Conservation (phyloP, 352 stramenopile species). For the Elongisporangium anandrum region DNA sequence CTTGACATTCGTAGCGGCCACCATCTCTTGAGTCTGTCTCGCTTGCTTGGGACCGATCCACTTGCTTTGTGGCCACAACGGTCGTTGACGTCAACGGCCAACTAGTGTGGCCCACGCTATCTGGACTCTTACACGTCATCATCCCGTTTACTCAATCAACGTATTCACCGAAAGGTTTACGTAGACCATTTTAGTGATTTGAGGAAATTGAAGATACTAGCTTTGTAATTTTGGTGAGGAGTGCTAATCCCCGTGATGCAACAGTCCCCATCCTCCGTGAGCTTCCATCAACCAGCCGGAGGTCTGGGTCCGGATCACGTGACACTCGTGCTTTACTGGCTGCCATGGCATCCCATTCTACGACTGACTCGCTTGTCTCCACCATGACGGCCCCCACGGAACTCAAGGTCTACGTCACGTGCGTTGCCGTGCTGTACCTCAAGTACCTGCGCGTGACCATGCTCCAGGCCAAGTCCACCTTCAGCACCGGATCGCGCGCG, state of each 20-base stretch:
- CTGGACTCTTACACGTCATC: neutral
- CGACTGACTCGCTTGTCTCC: neutral
- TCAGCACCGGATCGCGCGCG: constrained; percentile 1
- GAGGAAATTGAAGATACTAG: neutral
- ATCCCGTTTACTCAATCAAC: neutral
- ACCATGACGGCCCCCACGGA: neutral
- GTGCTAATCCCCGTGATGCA: neutral
- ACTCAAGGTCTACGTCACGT: constrained; percentile 4
- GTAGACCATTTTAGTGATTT: neutral
- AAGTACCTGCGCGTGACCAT: constrained; percentile 4
- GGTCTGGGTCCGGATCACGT: neutral
- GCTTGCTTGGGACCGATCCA: neutral
- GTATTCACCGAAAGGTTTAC: neutral
- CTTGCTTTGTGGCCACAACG: neutral
- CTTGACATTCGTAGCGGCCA: constrained; percentile 19
- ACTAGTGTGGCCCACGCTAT: neutral
- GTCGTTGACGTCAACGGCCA: neutral
- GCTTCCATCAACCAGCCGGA: neutral
- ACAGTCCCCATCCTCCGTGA: neutral
- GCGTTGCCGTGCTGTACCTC: constrained; percentile 2
- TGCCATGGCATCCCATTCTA: neutral
- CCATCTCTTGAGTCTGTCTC: constrained; percentile 13
- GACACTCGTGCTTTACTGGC: neutral
- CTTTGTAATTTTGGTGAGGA: neutral
- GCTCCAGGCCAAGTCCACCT: constrained; percentile 2